Conservation (phyloP, 2,329 filamentous ascomycete species). For the Cadophora sp. region DNA sequence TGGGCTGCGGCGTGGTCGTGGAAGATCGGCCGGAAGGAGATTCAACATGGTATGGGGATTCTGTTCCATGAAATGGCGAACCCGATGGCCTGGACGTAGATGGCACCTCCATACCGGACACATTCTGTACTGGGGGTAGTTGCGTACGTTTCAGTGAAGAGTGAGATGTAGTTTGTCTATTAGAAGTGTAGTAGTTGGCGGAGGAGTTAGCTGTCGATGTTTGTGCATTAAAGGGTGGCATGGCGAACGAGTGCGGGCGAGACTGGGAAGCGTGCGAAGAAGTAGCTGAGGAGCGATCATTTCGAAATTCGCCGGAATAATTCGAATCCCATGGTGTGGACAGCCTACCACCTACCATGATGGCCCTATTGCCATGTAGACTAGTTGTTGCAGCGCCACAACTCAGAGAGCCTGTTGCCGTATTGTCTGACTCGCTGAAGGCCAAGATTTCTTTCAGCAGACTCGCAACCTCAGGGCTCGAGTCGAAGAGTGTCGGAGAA, state of each 20-base stretch:
- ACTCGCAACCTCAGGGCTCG: constrained; percentile 24
- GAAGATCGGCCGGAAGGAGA: constrained; percentile 28
- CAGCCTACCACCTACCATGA: neutral
- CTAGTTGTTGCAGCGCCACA: neutral
- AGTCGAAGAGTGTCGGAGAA: constrained; percentile 15
- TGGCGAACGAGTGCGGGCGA: neutral
- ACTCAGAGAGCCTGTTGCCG: neutral
- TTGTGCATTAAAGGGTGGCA: neutral
- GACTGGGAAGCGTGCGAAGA: constrained; percentile 5
- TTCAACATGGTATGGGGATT: constrained; percentile 32
- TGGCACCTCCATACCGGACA: neutral
- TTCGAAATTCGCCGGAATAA: neutral
- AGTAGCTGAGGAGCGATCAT: neutral
- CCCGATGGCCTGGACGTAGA: neutral
- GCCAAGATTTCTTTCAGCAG: constrained; percentile 27
- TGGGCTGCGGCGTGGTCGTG: constrained; percentile 10
- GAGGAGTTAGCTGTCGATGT: constrained; percentile 3
- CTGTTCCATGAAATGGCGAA: constrained; percentile 22
- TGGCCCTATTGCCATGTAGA: neutral
- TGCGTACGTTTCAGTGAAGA: constrained; percentile 1
- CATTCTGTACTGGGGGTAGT: constrained; percentile 1
- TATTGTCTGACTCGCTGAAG: constrained; percentile 26
- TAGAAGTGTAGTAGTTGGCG: neutral
- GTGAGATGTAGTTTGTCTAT: neutral
- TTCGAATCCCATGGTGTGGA: neutral